A percentile compares a stretch with the other conserved stretches of the same genome.
These are phyloP conservation scores for Claviceps sp. DNA, from an alignment of 2,329 filamentous ascomycete genomes.

Conservation along the genomic window DNA sequence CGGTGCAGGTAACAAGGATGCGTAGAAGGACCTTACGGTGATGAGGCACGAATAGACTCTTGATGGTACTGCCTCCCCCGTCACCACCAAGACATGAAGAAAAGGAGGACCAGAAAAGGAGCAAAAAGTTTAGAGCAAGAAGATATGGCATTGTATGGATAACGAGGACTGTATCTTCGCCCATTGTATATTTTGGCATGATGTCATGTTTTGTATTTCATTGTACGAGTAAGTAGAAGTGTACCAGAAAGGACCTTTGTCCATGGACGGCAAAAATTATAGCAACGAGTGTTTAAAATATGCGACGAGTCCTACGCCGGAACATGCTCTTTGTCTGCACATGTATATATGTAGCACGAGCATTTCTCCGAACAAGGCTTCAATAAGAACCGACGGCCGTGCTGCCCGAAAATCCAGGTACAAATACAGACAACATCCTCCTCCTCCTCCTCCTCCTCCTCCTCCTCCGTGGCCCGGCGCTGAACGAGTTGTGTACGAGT, in stretches of 20 bases:
- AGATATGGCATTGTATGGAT: neutral
- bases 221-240: conserved; percentile 1
- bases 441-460: no score
- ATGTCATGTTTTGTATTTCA: conserved; percentile 4
- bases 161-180: neutral
- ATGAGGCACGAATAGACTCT: conserved; percentile 7
- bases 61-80: neutral
- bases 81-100: neutral
- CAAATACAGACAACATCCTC: no score
- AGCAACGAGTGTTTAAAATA: no score
- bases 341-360: neutral
- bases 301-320: no score
- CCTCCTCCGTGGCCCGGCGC: no score
- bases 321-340: neutral
- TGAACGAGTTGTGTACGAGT: no score
- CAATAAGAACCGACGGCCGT: no score
- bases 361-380: no score
- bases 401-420: no score
- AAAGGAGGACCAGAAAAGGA: neutral
- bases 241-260: neutral
- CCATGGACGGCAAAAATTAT: conserved; percentile 1
- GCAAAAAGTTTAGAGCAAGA: neutral
- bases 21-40: conserved; percentile 9
- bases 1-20: conserved; percentile 14
- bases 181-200: conserved; percentile 6